phyloP scores from a whole-genome alignment of 2,329 filamentous ascomycete genomes.

The Fusarium pilosicola region DNA sequence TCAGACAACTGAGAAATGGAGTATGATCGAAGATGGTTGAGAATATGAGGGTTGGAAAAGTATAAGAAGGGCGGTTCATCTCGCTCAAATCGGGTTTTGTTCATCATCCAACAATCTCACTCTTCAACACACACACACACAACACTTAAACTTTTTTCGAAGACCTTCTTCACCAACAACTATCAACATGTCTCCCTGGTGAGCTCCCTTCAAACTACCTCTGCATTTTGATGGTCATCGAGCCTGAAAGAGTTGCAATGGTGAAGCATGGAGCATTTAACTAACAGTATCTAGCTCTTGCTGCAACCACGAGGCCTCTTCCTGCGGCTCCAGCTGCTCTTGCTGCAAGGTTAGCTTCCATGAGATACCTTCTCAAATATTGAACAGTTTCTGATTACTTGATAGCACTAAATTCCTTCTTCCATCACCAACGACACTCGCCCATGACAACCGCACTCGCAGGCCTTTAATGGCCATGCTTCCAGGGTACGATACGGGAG shows the following conservation, averaged over 20 bases:
- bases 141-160: conserved; percentile 37
- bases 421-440: conserved; percentile 29
- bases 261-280: not conserved
- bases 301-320: conserved; percentile 38
- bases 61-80: conserved; percentile 42
- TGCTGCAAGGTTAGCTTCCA: conserved; percentile 40
- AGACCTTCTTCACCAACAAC: conserved; percentile 39
- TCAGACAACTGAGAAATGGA: conserved; percentile 35
- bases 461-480: conserved; percentile 23
- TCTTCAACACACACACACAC: conserved; percentile 26
- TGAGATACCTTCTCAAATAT: accelerated
- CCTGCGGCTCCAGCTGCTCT: conserved; percentile 37
- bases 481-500: conserved; percentile 15
- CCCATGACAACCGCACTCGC: not conserved
- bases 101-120: conserved; percentile 42
- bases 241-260: not conserved
- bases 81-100: conserved; percentile 21
- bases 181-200: conserved; percentile 47
- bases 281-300: conserved; percentile 32
- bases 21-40: conserved; percentile 6
- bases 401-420: conserved; percentile 42
- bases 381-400: conserved; percentile 9
- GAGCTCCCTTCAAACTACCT: conserved; percentile 9
- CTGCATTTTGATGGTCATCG: not conserved
- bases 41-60: conserved; percentile 12